Percentiles rank a stretch among this genome's conserved stretches.
phyloP scores from a whole-genome alignment of 2,329 filamentous ascomycete species.

The Lecanoromycetidae sp. region DNA sequence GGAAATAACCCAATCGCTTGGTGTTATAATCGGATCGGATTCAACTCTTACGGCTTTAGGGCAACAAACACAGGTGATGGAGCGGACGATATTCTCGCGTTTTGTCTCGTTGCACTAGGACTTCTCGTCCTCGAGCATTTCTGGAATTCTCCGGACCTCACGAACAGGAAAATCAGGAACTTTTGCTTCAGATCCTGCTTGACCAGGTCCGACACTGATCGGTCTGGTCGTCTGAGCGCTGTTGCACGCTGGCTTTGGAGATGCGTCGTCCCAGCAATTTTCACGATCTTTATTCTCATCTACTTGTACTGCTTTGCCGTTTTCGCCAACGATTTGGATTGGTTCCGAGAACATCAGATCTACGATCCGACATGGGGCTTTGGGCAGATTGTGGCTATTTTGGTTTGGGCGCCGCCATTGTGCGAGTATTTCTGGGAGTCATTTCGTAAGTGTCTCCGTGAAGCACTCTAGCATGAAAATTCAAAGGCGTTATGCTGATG shows the following conservation, averaged over 20 bases:
- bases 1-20: neutral
- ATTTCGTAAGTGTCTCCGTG: neutral
- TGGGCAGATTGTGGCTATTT: constrained; percentile 12
- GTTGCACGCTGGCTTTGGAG: neutral
- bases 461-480: neutral
- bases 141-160: neutral
- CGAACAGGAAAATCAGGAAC: neutral
- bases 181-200: neutral
- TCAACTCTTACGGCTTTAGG: neutral
- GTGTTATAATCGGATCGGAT: neutral
- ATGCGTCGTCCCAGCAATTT: neutral
- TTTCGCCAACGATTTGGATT: neutral
- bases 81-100: neutral
- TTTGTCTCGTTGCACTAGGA: neutral
- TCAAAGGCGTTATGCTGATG: neutral
- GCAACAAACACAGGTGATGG: neutral
- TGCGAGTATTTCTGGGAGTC: constrained; percentile 3
- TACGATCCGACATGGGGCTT: constrained; percentile 9
- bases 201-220: neutral
- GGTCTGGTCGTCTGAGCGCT: neutral
- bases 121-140: neutral
- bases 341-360: neutral
- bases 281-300: neutral
- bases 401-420: constrained; percentile 6
- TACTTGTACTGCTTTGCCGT: neutral